Percentiles rank a stretch among this genome's conserved stretches.
These are phyloP conservation scores for Cornus florida DNA, from an alignment of 148 eudicot species.

Conservation along the genomic window DNA sequence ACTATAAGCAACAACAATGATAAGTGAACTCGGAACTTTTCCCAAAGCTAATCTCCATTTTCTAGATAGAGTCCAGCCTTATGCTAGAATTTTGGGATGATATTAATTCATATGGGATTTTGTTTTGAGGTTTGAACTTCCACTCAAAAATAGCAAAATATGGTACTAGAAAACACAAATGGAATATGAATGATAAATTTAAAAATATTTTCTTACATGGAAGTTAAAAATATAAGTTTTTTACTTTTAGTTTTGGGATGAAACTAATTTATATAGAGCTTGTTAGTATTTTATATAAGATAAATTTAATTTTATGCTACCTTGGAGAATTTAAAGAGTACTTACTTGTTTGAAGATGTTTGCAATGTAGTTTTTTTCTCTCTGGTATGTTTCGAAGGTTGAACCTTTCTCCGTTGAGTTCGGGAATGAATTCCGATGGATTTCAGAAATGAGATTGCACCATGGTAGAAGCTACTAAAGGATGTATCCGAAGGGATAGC, in stretches of 20 bases:
- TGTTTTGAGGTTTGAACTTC: neutral
- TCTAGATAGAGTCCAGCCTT: too few species aligned
- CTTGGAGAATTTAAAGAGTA: neutral
- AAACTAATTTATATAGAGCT: too few species aligned
- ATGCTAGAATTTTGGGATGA: neutral
- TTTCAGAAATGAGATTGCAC: neutral
- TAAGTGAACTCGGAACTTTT: too few species aligned
- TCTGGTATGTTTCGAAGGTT: neutral
- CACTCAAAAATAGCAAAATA: neutral
- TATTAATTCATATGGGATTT: conserved; percentile 4
- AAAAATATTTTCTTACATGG: too few species aligned
- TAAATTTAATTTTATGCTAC: neutral
- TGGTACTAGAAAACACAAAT: too few species aligned
- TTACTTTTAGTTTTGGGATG: too few species aligned
- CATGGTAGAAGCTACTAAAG: conserved; percentile 44
- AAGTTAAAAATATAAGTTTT: too few species aligned
- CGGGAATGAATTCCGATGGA: neutral
- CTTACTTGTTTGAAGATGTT: conserved; percentile 15
- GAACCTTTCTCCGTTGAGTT: neutral
- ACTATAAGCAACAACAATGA: too few species aligned
- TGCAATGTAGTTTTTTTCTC: neutral
- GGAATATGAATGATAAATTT: too few species aligned
- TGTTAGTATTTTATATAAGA: neutral
- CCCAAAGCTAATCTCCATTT: too few species aligned
- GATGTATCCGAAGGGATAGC: conserved; percentile 87